Evolutionary conservation across 305 asterid species (phyloP), one percentile per base, ranked within the genome.

Genomic region (Coffea humblotiana): DNA sequence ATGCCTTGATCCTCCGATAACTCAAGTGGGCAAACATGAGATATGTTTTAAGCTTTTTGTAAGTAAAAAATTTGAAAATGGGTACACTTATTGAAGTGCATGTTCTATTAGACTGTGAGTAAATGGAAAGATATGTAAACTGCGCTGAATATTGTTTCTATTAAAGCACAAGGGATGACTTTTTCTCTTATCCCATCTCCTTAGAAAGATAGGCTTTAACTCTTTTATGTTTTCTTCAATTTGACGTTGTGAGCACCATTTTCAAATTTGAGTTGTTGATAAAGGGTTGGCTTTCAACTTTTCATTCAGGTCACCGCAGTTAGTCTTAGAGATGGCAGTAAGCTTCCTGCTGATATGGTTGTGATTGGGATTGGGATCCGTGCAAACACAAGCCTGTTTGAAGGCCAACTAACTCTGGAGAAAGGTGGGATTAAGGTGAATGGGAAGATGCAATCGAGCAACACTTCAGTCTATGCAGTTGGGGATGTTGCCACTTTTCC

Each of bases 401-500:
- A 93, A 86, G 97, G 96, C 67, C 98, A 93, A 82, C 88, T 93
- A 16, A 91, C 91, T 63, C 83, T 92, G 60, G 96, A 93, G 72
- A 91, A 93, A 79, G 96, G 97, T 0, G 98, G 97, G 78, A 93
- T 93, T 82, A 93, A 92, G 85, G 98, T 93, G 76, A 86, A 90
- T 48, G 88, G 91, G 45, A 87, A 83, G 80, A 86, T 92, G 94
- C 98, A 90, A 83, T 89, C 97, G 13, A 94, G 97, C 90, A 89
- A 94, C 75, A 69, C 76, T 82, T 94, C 97, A 0, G 90, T 94
- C 78, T 94, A 89, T 77, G 98, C 96, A n/a, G 84, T 90, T n/a
- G 98, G 97, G 56, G 98, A 93, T 37, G 98, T 92, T 75, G 92
- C 97, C 15, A 74, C 98, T 67, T 90, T 93, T 82, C 97, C 98